Evolutionary conservation across 192 early-diverging fungal species (phyloP).

Genomic region (Rhizophlyctis rosea): DNA sequence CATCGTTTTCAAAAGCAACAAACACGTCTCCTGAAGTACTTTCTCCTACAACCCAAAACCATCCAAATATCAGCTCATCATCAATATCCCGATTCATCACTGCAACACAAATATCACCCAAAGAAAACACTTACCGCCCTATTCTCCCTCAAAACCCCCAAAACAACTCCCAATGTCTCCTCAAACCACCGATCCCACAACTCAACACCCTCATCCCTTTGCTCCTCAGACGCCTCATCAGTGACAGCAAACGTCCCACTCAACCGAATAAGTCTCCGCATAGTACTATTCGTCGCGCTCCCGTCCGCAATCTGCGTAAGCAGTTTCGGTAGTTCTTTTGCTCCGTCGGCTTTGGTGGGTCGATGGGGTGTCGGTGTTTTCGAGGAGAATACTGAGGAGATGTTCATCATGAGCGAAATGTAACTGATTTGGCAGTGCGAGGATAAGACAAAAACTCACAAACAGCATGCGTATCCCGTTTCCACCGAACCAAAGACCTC

Average conservation of each 20-base stretch:
- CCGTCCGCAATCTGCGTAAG: neutral
- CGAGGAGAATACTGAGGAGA: neutral
- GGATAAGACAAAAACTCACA: neutral
- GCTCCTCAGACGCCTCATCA: neutral
- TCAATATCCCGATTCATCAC: too few species aligned
- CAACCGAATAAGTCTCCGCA: constrained; percentile 4
- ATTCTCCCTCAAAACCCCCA: too few species aligned
- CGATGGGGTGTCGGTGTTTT: neutral
- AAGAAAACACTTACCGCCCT: too few species aligned
- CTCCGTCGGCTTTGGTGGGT: neutral
- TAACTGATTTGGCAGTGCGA: too few species aligned
- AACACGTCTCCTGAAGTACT: neutral
- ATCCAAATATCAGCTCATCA: too few species aligned
- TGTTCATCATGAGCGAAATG: too few species aligned
- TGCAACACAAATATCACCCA: too few species aligned
- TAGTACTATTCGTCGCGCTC: neutral
- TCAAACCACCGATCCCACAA: constrained; percentile 13
- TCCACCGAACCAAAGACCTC: neutral
- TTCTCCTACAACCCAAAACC: neutral
- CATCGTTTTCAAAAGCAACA: neutral
- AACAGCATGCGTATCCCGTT: neutral
- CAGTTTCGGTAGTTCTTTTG: neutral
- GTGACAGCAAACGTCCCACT: neutral
- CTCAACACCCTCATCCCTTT: neutral
- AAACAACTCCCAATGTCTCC: neutral